Evolutionary conservation across 2,329 filamentous ascomycete species (phyloP).

Genomic region (Trichoderma breve): DNA sequence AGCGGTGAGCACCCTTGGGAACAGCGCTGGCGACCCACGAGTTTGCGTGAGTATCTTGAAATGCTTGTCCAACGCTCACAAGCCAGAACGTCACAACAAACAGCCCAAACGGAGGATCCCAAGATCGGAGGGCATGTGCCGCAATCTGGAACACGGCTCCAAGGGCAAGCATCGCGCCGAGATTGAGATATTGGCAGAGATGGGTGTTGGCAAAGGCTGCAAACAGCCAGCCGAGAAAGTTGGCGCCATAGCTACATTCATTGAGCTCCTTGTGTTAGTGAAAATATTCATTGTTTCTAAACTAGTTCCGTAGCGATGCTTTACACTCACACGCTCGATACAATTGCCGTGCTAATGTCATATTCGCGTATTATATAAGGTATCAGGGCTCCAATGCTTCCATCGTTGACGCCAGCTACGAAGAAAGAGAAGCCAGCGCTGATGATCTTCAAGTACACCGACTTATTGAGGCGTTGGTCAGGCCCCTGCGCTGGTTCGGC

Average conservation of each 20-base stretch:
- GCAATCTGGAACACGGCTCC: constrained; percentile 56
- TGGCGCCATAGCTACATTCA: constrained; percentile 48
- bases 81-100: constrained; percentile 59
- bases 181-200: constrained; percentile 49
- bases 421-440: constrained; percentile 63
- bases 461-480: constrained; percentile 22
- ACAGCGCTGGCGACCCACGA: constrained; percentile 53
- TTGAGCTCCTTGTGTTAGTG: neutral
- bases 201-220: constrained; percentile 57
- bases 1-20: constrained; percentile 49
- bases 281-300: neutral
- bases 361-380: constrained; percentile 62
- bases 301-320: constrained; percentile 21
- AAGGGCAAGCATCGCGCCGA: constrained; percentile 55
- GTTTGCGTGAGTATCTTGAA: constrained; percentile 63
- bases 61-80: constrained; percentile 58
- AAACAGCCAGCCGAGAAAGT: constrained; percentile 59
- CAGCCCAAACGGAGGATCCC: constrained; percentile 55
- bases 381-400: constrained; percentile 60
- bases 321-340: constrained; percentile 46
- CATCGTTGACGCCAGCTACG: constrained; percentile 63
- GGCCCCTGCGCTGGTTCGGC: neutral
- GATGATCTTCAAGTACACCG: constrained; percentile 46
- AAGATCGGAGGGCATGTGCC: constrained; percentile 54
- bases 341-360: constrained; percentile 49